Base-by-base conservation (phyloP, 805 yeast species). In the Blastobotrys robertii region DNA sequence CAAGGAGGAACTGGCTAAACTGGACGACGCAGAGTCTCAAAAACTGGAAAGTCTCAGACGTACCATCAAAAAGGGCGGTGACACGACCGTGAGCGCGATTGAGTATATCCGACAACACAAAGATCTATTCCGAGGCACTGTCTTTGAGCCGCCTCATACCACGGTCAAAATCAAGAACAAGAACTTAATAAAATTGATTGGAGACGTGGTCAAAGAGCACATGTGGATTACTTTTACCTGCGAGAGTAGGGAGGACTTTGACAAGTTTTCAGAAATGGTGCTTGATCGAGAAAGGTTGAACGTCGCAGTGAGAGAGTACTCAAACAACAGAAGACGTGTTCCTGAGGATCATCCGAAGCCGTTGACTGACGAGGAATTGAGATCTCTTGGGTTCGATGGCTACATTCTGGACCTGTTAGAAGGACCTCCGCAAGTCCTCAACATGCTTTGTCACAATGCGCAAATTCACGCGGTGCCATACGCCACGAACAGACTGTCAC, bases 101-200 rank as follows among this genome's bases (percentile, higher is more conserved):
- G 44, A 56, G 22, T 52, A 64, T 11, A 56, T 81, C 35, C 66
- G 81, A 38, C 49, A 63, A 10, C 51, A 65, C 14, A 56, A 60
- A 19, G 52, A 54, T 1, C 56, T 58, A 4, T 66, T 78, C 39
- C 55, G 60, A 38, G 62, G 62, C 1, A 58, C 61, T 9, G 74
- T 83, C 42, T 75, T 67, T 44, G 94, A 83, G 54, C 94, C 95
- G 1, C 88, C 97, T 0, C 60, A 80, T 7, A 65, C 86, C 22
- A 69, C 82, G 0, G 68, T 90, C 15, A 67, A 73, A 3, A 74
- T 80, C 0, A 67, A 66, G 1, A 73, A 78, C 44, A 57, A 62
- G 8, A 50, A 58, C 8, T 66, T 70, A 8, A 75, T 73, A 44
- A 28, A 22, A 7, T 58, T 86, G 41, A 84, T 79, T 39, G 68